Percentiles rank a stretch among this genome's conserved stretches.
Evolutionary conservation across 805 yeast genomes (phyloP).

Genomic region (Starmera quercuum): DNA sequence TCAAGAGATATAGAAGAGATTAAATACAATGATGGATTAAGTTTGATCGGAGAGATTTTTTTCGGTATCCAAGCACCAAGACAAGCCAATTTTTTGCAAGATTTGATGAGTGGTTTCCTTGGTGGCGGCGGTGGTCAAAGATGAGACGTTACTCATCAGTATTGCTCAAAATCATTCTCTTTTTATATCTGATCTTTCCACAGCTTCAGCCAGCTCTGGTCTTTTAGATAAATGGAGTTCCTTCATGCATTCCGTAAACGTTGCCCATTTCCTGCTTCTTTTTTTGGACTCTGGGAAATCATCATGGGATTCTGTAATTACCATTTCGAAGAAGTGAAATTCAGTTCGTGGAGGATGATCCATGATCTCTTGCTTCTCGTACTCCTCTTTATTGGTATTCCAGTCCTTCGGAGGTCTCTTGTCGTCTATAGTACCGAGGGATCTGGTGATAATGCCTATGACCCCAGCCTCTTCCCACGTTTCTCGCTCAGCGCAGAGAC

Average conservation of each 20-base stretch:
- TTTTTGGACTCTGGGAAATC: constrained; percentile 69
- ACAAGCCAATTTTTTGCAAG: constrained; percentile 52
- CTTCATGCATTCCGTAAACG: constrained; percentile 56
- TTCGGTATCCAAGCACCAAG: constrained; percentile 50
- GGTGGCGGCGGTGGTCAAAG: no score
- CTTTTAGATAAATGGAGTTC: constrained; percentile 51
- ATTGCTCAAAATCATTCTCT: background rate
- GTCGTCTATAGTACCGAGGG: constrained; percentile 65
- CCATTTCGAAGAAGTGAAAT: constrained; percentile 81
- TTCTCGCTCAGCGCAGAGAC: constrained; percentile 61
- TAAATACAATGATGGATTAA: constrained; percentile 38
- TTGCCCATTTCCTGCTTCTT: constrained; percentile 72
- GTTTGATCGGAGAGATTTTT: constrained; percentile 51
- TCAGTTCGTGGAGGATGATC: constrained; percentile 66
- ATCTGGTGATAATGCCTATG: constrained; percentile 47
- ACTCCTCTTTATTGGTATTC: constrained; percentile 21
- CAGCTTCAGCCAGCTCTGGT: constrained; percentile 59
- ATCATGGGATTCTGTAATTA: constrained; percentile 42
- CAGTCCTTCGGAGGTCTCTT: constrained; percentile 40
- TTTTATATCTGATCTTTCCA: constrained; percentile 44
- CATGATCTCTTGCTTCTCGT: constrained; percentile 18
- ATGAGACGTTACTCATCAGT: no score
- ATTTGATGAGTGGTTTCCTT: constrained; percentile 68
- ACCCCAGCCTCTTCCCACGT: constrained; percentile 99
- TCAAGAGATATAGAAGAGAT: constrained; percentile 23